phyloP scores from a whole-genome alignment of 2,329 filamentous ascomycete genomes.

The Chrysoporthe cubensis region DNA sequence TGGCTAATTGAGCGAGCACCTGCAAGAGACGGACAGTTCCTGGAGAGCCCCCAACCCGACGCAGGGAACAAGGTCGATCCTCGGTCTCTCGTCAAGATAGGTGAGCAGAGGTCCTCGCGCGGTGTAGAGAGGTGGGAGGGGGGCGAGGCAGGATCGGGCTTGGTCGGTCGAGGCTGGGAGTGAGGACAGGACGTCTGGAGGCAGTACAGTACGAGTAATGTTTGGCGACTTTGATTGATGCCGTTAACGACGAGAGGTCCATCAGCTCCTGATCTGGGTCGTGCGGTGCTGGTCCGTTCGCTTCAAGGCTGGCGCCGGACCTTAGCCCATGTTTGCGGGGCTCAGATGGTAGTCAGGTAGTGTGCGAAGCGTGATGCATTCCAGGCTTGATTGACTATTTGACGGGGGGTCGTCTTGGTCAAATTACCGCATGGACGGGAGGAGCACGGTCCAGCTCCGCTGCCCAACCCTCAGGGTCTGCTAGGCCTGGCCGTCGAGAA shows the following conservation, averaged over 20 bases:
- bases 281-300: conserved; percentile 11
- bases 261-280: conserved; percentile 1
- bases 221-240: neutral
- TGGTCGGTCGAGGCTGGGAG: neutral
- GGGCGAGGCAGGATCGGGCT: neutral
- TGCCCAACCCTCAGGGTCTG: neutral
- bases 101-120: neutral
- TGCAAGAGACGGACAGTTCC: conserved; percentile 10
- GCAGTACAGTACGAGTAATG: neutral
- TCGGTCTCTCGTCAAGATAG: neutral
- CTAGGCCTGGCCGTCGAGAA: neutral
- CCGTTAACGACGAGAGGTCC: conserved; percentile 8
- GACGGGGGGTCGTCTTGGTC: conserved; percentile 1
- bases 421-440: neutral
- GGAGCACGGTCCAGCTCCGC: neutral
- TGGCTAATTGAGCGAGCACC: conserved; percentile 16
- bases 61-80: neutral
- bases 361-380: conserved; percentile 3
- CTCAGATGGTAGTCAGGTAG: neutral
- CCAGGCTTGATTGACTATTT: conserved; percentile 6
- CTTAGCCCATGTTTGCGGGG: conserved; percentile 20
- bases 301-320: conserved; percentile 6
- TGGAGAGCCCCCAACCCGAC: neutral
- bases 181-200: conserved; percentile 1
- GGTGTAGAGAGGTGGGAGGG: neutral